Evolutionary conservation across 768 basidiomycete species (phyloP).

Genomic region (Gloeopeniophorella convolvens): DNA sequence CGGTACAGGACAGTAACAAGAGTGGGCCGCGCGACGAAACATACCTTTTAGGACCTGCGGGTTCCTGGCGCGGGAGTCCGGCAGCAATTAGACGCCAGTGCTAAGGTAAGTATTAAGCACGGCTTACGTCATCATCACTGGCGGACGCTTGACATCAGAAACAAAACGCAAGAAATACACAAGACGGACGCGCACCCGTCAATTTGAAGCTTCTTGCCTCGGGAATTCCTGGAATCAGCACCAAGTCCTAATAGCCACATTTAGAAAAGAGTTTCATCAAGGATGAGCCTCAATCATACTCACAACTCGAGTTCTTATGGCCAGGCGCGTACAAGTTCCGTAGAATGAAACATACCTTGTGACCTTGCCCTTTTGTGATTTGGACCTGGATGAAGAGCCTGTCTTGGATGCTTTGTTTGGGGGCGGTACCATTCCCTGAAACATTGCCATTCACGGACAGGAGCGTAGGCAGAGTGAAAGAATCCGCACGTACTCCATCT

Average conservation of each 20-base stretch:
- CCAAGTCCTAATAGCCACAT: slow-evolving; percentile 2
- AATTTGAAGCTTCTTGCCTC: slow-evolving; percentile 9
- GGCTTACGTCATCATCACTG: slow-evolving; percentile 16
- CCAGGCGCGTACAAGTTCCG: too few relatives aligned
- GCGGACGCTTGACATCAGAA: not conserved
- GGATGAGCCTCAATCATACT: too few relatives aligned
- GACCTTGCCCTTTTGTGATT: slow-evolving; percentile 7
- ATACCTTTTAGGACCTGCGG: slow-evolving; percentile 20
- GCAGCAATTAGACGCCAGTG: slow-evolving; percentile 3
- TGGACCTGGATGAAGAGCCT: slow-evolving; percentile 4
- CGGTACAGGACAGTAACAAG: slow-evolving; percentile 4
- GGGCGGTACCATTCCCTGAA: slow-evolving; percentile 12
- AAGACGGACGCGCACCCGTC: slow-evolving; percentile 25
- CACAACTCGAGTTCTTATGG: too few relatives aligned
- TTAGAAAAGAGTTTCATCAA: slow-evolving; percentile 1
- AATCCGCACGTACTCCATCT: not conserved
- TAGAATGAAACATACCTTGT: too few relatives aligned
- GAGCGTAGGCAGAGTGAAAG: not conserved
- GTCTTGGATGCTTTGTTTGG: slow-evolving; percentile 22
- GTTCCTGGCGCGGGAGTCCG: slow-evolving; percentile 18
- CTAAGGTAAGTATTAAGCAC: not conserved
- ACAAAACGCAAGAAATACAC: not conserved
- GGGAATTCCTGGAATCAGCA: slow-evolving; percentile 1
- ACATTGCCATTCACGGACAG: not conserved
- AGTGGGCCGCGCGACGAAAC: slow-evolving; percentile 1